phyloP scores from a whole-genome alignment of 164 flowering plant genomes.

The Liriodendron chinense region DNA sequence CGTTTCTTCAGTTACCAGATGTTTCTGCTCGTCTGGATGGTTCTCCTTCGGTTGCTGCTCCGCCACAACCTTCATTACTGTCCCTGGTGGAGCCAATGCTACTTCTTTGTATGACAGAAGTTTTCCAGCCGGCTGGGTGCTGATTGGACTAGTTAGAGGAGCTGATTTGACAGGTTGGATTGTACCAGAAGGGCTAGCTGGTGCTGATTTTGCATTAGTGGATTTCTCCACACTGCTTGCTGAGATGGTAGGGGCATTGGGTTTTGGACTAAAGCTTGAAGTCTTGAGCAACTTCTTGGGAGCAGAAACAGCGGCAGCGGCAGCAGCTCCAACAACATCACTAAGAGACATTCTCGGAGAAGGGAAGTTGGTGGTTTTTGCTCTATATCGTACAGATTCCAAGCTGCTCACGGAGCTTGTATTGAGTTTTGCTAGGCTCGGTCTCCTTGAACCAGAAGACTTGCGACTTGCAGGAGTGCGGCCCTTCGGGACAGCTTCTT shows the following conservation, averaged over 20 bases:
- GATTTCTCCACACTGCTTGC: conserved; percentile 37
- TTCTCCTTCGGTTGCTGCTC: conserved; percentile 35
- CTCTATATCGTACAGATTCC: conserved; percentile 25
- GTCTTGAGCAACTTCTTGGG: conserved; percentile 37
- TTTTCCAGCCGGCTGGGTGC: conserved; percentile 64
- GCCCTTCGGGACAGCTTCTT: conserved; percentile 76
- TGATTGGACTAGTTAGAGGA: conserved; percentile 37
- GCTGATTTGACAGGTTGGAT: conserved; percentile 40
- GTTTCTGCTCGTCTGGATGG: conserved; percentile 20
- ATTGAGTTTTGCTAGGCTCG: conserved; percentile 45
- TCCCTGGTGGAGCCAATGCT: conserved; percentile 80
- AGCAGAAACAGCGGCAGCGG: conserved; percentile 5
- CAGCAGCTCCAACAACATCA: conserved; percentile 20
- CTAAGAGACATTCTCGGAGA: conserved; percentile 22
- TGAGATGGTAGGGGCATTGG: conserved; percentile 21
- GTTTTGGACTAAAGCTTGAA: conserved; percentile 26
- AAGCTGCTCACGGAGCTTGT: conserved; percentile 21
- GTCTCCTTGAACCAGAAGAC: conserved; percentile 37
- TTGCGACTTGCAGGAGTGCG: conserved; percentile 38
- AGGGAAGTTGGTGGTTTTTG: conserved; percentile 20
- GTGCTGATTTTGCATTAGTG: conserved; percentile 44
- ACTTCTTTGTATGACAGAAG: conserved; percentile 86
- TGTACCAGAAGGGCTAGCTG: conserved; percentile 46
- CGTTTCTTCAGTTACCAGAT: conserved; percentile 24
- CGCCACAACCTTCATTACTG: conserved; percentile 51